Evolutionary conservation across 2,329 filamentous ascomycete genomes (phyloP).

Genomic region (Botrytis cinerea): DNA sequence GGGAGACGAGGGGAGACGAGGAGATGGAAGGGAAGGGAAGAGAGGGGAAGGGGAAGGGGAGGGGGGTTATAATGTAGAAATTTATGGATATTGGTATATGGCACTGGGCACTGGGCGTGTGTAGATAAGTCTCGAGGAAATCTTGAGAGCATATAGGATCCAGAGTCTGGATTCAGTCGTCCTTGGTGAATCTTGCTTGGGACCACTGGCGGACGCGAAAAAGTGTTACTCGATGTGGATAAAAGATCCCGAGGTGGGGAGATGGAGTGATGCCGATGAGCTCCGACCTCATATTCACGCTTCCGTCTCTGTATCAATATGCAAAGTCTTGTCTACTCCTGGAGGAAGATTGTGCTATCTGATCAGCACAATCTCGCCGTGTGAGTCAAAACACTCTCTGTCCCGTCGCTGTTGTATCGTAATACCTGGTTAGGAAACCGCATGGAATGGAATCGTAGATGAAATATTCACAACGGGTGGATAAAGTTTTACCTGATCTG

Average conservation of each 20-base stretch:
- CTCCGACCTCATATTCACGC: background rate
- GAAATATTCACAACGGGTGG: background rate
- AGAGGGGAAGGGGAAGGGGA: background rate
- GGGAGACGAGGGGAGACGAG: background rate
- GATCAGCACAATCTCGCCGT: background rate
- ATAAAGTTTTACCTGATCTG: background rate
- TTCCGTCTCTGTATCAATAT: background rate
- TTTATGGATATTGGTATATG: background rate
- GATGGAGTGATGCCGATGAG: background rate
- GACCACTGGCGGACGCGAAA: too few relatives aligned
- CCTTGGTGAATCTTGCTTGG: background rate
- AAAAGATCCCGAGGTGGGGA: slow-evolving; percentile 19
- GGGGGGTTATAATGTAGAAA: too few relatives aligned
- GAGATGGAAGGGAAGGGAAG: background rate
- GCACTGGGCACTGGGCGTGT: background rate
- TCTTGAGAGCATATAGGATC: background rate
- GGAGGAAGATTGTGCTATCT: background rate
- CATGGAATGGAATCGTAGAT: background rate
- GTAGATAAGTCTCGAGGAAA: background rate
- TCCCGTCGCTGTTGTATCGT: background rate
- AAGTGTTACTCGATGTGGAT: slow-evolving; percentile 3
- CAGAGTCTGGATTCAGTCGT: background rate
- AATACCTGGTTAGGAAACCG: background rate
- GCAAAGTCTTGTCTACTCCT: background rate
- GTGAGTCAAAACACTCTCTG: background rate